phyloP scores from a whole-genome alignment of 768 basidiomycete species.

The Leccinum rimulosum region DNA sequence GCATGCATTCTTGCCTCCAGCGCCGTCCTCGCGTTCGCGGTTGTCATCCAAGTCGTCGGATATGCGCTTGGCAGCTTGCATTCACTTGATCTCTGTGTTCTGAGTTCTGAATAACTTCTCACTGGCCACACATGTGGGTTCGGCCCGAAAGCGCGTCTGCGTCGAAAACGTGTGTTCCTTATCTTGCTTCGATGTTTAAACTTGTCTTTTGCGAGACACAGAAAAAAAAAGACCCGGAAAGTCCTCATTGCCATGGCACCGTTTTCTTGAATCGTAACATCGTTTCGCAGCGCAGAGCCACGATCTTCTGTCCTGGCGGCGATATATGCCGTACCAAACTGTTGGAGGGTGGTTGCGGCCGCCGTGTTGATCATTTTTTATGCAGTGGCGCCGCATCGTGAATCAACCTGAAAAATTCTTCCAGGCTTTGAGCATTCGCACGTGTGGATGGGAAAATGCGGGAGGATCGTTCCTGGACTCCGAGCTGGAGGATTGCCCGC shows the following conservation, averaged over 20 bases:
- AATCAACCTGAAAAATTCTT: not conserved
- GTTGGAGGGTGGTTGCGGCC: not conserved
- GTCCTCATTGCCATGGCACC: not conserved
- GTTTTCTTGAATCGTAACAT: slow-evolving; percentile 2
- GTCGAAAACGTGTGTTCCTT: not conserved
- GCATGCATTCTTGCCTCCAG: slow-evolving; percentile 14
- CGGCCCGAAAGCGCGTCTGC: not conserved
- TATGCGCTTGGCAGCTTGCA: not conserved
- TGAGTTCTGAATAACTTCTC: not conserved
- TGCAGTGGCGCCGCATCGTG: not conserved
- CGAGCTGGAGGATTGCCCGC: not conserved
- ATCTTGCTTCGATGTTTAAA: not conserved
- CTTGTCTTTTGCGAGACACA: not conserved
- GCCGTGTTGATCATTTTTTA: not conserved
- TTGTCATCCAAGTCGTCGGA: slow-evolving; percentile 7
- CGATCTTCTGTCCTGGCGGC: not conserved
- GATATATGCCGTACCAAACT: not conserved
- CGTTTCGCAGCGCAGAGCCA: not conserved
- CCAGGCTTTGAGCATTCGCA: not conserved
- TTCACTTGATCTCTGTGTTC: not conserved
- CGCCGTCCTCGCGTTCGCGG: slow-evolving; percentile 10
- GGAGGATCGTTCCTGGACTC: not conserved
- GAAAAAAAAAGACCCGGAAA: not conserved
- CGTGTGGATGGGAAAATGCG: not conserved
- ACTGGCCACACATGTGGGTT: not conserved